phyloP scores from a whole-genome alignment of 2,329 filamentous ascomycete genomes.

The Passalora sequoiae region DNA sequence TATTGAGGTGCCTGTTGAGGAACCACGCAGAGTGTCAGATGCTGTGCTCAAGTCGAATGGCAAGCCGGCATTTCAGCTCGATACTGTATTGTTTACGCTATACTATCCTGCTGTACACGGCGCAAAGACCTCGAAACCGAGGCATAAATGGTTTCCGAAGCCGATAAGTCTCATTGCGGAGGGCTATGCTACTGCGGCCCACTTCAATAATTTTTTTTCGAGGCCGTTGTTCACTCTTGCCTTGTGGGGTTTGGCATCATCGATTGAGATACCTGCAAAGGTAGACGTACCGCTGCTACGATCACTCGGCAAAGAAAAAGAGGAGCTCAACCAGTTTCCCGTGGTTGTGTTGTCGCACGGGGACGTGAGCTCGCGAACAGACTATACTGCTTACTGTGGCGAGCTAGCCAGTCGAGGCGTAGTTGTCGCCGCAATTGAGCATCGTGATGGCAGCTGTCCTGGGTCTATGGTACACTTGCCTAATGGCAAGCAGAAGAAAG shows the following conservation, averaged over 20 bases:
- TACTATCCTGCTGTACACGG: constrained; percentile 38
- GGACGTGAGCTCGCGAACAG: constrained; percentile 41
- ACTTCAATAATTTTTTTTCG: constrained; percentile 32
- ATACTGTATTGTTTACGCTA: constrained; percentile 40
- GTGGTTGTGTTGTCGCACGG: constrained; percentile 42
- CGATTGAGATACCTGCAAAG: constrained; percentile 39
- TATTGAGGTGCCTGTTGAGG: constrained; percentile 32
- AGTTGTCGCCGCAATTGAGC: constrained; percentile 42
- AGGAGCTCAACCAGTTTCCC: constrained; percentile 25
- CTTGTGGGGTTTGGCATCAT: constrained; percentile 38
- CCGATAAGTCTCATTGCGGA: constrained; percentile 39
- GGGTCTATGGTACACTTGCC: constrained; percentile 36
- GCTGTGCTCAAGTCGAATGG: constrained; percentile 35
- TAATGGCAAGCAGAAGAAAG: constrained; percentile 30
- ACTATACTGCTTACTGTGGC: constrained; percentile 41
- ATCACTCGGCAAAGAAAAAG: background rate
- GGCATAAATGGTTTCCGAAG: constrained; percentile 40
- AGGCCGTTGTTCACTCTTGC: constrained; percentile 35
- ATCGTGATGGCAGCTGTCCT: constrained; percentile 42
- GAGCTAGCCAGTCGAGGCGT: constrained; percentile 41
- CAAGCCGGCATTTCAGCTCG: constrained; percentile 36
- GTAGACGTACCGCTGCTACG: constrained; percentile 32
- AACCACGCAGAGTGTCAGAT: constrained; percentile 32
- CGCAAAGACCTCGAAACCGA: constrained; percentile 19
- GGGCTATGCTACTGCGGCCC: constrained; percentile 39